These are phyloP conservation scores for Lipomyces yamanashiensis DNA, from an alignment of 805 yeast species.

Conservation along the genomic window DNA sequence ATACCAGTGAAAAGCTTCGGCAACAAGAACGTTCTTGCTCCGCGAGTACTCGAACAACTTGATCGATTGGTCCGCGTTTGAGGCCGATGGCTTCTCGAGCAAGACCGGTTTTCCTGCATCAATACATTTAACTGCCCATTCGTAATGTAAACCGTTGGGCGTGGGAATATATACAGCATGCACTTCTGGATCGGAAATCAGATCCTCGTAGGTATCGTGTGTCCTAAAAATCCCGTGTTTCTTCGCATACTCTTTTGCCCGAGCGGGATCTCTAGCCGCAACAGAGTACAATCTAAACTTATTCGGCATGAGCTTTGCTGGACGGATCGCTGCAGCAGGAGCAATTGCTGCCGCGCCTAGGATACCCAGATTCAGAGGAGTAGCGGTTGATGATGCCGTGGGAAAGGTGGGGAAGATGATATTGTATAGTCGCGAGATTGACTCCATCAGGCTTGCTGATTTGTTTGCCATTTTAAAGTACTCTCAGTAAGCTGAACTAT, in stretches of 20 bases:
- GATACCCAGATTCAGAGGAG: conserved; percentile 28
- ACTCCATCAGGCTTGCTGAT: neutral
- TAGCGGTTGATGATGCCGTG: conserved; percentile 2
- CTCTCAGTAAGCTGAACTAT: neutral
- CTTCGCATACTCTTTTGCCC: conserved; percentile 26
- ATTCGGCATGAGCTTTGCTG: conserved; percentile 30
- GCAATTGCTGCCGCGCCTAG: conserved; percentile 35
- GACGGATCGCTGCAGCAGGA: conserved; percentile 26
- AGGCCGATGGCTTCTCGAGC: conserved; percentile 30
- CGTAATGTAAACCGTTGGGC: conserved; percentile 35
- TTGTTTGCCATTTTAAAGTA: neutral
- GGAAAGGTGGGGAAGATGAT: conserved; percentile 17
- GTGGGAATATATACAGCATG: conserved; percentile 33
- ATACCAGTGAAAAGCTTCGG: conserved; percentile 35
- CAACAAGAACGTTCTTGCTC: conserved; percentile 20
- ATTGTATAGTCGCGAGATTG: conserved; percentile 17
- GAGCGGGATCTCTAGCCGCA: conserved; percentile 26
- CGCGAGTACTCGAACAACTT: conserved; percentile 23
- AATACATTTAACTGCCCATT: conserved; percentile 32
- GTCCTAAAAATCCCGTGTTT: conserved; percentile 17
- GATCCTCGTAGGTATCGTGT: conserved; percentile 26
- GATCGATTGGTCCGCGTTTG: conserved; percentile 30
- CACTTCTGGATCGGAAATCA: conserved; percentile 27
- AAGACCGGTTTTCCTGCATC: conserved; percentile 31
- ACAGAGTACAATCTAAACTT: conserved; percentile 18